Evolutionary conservation across 352 stramenopile genomes (phyloP), one percentile per base, ranked within the genome.

Genomic region (Globisporangium parvum): DNA sequence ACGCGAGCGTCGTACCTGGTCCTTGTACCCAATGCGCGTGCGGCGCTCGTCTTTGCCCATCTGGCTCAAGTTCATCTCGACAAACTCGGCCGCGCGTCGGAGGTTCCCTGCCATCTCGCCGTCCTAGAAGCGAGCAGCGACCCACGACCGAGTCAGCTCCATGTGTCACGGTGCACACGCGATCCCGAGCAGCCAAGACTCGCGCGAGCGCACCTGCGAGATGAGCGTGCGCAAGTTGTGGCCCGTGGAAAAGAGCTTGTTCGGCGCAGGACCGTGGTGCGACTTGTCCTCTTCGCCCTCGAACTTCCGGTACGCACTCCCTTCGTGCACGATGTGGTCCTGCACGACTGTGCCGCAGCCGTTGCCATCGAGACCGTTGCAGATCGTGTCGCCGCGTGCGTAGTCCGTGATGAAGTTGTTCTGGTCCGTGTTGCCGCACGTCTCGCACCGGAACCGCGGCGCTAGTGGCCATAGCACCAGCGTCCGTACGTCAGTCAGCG

Each of bases 21-120:
- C 95, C 70, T 98, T 98, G 79, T 98, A 98, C 53, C 95, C 95
- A 61, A 97, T 96, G 60, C 96, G 79, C 35, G 96, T 98, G 47
- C 91, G 83, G 47, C 91, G 86, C 71, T 98, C 92, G 48, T 98
- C 92, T 59, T 98, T 98, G 54, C 96, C 95, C 80, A 98, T 98
- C 66, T 98, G 90, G 66, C 85, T 97, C 67, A 98, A 81, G 63
- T 98, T 98, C 75, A 98, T 93, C 66, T 98, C 93, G 18, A 97
- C 96, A 53, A 97, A 97, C 41, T 96, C 85, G 50, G 85, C 80
- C 35, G 85, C 85, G 9, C 85, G 78, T 44, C 85, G 65, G 56
- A 95, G 65, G 55, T 95, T 93, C 14, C 81, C 85, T 47, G 85
- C 82, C 79, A 93, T 91, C 44, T 95, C 82, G 26, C 85, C 85